These are phyloP conservation scores for Pyrenochaeta sp. DNA, from an alignment of 2,329 filamentous ascomycete species.

Conservation along the genomic window DNA sequence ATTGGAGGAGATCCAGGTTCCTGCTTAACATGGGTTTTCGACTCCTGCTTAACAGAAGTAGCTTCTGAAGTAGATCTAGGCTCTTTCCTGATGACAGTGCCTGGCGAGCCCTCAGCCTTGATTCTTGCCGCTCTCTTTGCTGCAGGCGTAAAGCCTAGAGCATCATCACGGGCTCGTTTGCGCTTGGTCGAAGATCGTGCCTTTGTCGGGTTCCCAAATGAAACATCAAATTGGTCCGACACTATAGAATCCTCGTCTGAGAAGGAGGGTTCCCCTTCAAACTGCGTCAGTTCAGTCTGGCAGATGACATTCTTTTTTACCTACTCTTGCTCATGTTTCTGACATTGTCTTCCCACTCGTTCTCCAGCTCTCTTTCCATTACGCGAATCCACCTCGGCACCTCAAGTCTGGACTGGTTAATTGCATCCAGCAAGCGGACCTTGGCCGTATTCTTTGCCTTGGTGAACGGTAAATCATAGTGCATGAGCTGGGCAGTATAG, in stretches of 20 bases:
- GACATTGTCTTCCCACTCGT: slow-evolving; percentile 60
- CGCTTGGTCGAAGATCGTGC: slow-evolving; percentile 7
- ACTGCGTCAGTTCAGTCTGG: slow-evolving; percentile 14
- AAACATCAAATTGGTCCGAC: slow-evolving; percentile 13
- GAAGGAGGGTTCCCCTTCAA: too few relatives aligned
- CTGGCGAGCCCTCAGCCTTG: slow-evolving; percentile 3
- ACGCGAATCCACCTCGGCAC: slow-evolving; percentile 59
- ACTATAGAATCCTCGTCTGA: neutral
- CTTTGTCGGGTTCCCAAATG: neutral
- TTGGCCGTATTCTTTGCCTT: slow-evolving; percentile 67
- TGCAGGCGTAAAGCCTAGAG: neutral
- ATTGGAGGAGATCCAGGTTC: slow-evolving; percentile 2
- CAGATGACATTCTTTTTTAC: neutral
- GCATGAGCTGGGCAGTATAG: slow-evolving; percentile 68
- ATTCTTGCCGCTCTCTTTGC: slow-evolving; percentile 7
- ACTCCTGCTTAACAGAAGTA: too few relatives aligned
- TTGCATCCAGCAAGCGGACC: slow-evolving; percentile 65
- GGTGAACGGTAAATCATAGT: slow-evolving; percentile 66
- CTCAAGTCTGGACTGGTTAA: slow-evolving; percentile 57
- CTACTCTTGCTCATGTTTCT: neutral
- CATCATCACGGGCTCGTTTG: slow-evolving; percentile 1
- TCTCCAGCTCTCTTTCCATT: slow-evolving; percentile 64
- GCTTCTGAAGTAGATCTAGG: slow-evolving; percentile 5
- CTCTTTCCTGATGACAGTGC: slow-evolving; percentile 9
- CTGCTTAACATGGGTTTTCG: slow-evolving; percentile 12